Conservation (phyloP, 768 basidiomycete species). For the Sarcodon aspratus region DNA sequence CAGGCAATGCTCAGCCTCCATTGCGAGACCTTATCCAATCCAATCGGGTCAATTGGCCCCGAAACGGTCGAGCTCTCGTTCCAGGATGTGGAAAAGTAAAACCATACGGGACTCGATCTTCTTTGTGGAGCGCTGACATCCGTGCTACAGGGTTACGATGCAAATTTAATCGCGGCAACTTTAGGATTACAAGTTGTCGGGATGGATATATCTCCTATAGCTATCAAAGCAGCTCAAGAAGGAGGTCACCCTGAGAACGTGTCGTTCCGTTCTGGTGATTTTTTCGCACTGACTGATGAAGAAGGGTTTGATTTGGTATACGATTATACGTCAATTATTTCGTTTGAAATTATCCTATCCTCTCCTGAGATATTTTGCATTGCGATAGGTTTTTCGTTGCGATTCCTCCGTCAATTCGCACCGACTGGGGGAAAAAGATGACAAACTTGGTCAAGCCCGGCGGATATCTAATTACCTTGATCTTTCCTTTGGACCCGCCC, state of each 20-base stretch:
- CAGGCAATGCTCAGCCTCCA: conserved; percentile 40
- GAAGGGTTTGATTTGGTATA: conserved; percentile 45
- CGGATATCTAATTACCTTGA: conserved; percentile 48
- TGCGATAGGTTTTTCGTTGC: conserved; percentile 57
- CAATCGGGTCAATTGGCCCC: conserved; percentile 31
- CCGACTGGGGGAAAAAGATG: conserved; percentile 50
- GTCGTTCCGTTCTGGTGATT: conserved; percentile 33
- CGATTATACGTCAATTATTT: conserved; percentile 43
- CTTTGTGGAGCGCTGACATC: not conserved
- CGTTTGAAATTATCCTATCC: not conserved
- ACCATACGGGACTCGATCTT: not conserved
- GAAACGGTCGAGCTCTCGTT: conserved; percentile 30
- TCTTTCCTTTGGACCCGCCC: conserved; percentile 42
- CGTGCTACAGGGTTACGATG: conserved; percentile 44
- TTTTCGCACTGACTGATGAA: conserved; percentile 32
- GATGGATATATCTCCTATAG: conserved; percentile 46
- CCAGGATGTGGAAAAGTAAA: conserved; percentile 46
- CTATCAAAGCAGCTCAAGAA: conserved; percentile 35
- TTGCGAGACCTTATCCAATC: conserved; percentile 39
- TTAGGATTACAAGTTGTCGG: conserved; percentile 38
- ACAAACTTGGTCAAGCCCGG: conserved; percentile 43
- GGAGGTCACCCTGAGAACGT: conserved; percentile 23
- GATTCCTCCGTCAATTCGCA: conserved; percentile 41
- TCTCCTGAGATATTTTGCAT: not conserved
- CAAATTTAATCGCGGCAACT: conserved; percentile 36